A percentile compares a stretch with the other conserved stretches of the same genome.
Conservation (phyloP, 2,329 filamentous ascomycete genomes). For the Exophiala xenobiotica region DNA sequence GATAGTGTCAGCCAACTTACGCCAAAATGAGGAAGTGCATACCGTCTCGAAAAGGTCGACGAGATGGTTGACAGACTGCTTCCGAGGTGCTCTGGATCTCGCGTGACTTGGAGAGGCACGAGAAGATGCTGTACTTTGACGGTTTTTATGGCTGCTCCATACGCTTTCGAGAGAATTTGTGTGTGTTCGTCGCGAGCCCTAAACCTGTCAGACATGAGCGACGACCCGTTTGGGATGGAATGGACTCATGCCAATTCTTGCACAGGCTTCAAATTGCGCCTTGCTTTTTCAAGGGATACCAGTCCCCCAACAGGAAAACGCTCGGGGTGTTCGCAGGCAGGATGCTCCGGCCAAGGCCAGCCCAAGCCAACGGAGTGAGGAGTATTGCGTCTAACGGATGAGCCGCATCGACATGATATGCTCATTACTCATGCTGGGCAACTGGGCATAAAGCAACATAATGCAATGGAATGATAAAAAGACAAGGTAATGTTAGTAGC, state of each 20-base stretch:
- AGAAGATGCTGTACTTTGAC: neutral
- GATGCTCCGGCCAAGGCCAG: conserved; percentile 21
- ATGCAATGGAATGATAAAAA: conserved; percentile 1
- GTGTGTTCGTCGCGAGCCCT: conserved; percentile 6
- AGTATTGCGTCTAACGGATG: conserved; percentile 16
- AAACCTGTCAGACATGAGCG: conserved; percentile 24
- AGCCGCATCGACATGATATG: conserved; percentile 12
- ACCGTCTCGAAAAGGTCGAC: conserved; percentile 23
- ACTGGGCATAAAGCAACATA: neutral
- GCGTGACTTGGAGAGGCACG: neutral
- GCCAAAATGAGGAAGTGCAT: neutral
- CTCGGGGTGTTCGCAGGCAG: conserved; percentile 13
- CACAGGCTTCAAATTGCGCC: neutral
- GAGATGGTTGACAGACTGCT: conserved; percentile 19
- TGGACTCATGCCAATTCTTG: conserved; percentile 10
- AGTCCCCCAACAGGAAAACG: conserved; percentile 1
- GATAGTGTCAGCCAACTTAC: neutral
- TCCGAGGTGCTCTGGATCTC: neutral
- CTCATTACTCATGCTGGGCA: conserved; percentile 24
- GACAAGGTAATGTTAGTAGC: neutral
- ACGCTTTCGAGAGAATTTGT: conserved; percentile 1
- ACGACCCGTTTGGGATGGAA: neutral
- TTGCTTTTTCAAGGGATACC: neutral
- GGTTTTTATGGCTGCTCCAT: neutral
- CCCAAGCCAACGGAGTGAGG: conserved; percentile 17